These are phyloP conservation scores for Vitellaria paradoxa DNA, from an alignment of 179 eudicot species.

Conservation along the genomic window DNA sequence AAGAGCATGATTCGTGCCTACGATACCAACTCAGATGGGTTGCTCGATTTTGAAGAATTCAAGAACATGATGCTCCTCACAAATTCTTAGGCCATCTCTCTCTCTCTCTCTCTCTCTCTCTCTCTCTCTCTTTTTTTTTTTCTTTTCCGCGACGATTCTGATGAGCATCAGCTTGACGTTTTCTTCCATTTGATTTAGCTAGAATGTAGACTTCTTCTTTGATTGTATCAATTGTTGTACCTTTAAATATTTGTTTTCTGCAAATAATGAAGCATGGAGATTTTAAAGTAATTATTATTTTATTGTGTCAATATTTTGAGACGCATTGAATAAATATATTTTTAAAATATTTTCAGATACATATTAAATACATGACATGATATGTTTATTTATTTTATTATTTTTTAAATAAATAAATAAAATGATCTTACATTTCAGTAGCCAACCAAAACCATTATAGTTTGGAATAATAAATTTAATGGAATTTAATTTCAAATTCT, in stretches of 20 bases:
- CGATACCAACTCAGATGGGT: conserved; percentile 64
- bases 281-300: too few relatives aligned
- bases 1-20: conserved; percentile 43
- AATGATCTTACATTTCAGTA: too few relatives aligned
- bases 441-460: too few relatives aligned
- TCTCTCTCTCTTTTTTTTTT: background rate
- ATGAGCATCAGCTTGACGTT: background rate
- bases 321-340: too few relatives aligned
- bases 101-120: background rate
- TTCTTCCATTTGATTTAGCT: background rate
- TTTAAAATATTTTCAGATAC: too few relatives aligned
- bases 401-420: too few relatives aligned
- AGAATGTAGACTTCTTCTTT: background rate
- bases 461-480: too few relatives aligned
- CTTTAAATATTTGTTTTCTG: background rate
- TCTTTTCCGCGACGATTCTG: background rate
- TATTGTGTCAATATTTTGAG: too few relatives aligned
- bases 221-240: background rate
- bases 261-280: too few relatives aligned
- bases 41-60: conserved; percentile 75
- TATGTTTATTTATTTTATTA: too few relatives aligned
- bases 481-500: too few relatives aligned
- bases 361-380: too few relatives aligned
- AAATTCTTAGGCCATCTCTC: background rate
- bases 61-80: conserved; percentile 59